Percentiles rank a stretch among this genome's conserved stretches.
Conservation (phyloP, 169 alveolate species). For the Toxoplasma gondii region DNA sequence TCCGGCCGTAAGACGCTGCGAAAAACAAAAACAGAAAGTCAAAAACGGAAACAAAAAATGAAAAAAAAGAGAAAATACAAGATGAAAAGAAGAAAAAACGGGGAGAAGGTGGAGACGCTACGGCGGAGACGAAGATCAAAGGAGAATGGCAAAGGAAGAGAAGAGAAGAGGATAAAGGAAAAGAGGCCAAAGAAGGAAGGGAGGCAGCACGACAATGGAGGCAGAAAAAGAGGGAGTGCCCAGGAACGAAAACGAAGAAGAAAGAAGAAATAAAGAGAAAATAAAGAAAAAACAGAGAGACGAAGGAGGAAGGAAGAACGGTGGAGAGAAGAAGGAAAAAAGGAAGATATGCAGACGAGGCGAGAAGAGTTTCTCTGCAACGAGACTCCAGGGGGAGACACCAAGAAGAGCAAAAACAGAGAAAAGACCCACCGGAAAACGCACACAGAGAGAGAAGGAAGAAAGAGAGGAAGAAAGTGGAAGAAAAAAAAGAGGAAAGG, state of each 20-base stretch:
- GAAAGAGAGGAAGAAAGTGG: not conserved
- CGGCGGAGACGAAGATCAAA: too few relatives aligned
- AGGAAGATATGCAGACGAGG: too few relatives aligned
- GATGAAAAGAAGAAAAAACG: not conserved
- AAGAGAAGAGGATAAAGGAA: not conserved
- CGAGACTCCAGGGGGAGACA: too few relatives aligned
- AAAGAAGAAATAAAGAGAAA: too few relatives aligned
- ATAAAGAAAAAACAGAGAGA: too few relatives aligned
- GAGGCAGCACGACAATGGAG: too few relatives aligned
- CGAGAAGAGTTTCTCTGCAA: too few relatives aligned
- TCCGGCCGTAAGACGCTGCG: slow-evolving; percentile 59
- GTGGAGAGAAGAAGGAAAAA: too few relatives aligned
- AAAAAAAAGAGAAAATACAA: not conserved
- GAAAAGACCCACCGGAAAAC: not conserved
- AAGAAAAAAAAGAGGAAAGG: not conserved
- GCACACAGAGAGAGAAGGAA: not conserved
- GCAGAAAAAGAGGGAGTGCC: too few relatives aligned
- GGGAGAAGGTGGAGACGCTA: not conserved
- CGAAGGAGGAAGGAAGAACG: too few relatives aligned
- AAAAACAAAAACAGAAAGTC: not conserved
- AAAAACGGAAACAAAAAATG: not conserved
- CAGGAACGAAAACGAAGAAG: too few relatives aligned
- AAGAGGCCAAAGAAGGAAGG: not conserved
- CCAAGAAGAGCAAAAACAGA: too few relatives aligned
- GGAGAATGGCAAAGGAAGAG: not conserved